These are phyloP conservation scores for Taphrina pruni DNA, from an alignment of 1,139 yeast genomes.

Conservation along the genomic window DNA sequence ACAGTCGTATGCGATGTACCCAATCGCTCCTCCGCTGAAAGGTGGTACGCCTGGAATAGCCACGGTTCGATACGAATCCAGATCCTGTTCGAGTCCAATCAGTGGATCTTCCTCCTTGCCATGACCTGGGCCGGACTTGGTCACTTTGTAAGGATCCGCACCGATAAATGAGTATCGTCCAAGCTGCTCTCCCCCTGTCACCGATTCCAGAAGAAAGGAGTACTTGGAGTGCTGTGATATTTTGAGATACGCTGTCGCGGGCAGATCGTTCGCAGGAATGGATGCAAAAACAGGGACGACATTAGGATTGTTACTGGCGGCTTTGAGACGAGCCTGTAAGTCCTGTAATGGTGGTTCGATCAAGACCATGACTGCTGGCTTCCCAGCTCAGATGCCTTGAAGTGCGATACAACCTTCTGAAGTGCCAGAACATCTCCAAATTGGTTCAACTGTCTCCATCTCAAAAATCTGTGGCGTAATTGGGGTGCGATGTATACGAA, in stretches of 20 bases:
- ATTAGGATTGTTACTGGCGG: conserved; percentile 53
- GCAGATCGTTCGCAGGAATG: conserved; percentile 75
- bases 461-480: not conserved
- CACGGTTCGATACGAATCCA: conserved; percentile 68
- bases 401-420: no score
- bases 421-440: not conserved
- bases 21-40: conserved; percentile 94
- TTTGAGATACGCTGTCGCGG: conserved; percentile 87
- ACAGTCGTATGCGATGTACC: conserved; percentile 94
- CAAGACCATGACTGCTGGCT: conserved; percentile 16
- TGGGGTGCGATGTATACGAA: conserved; percentile 1
- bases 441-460: not conserved
- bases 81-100: conserved; percentile 71
- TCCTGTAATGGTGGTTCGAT: conserved; percentile 69
- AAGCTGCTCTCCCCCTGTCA: conserved; percentile 84
- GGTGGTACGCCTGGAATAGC: conserved; percentile 77
- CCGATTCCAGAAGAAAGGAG: conserved; percentile 85
- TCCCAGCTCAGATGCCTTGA: not conserved
- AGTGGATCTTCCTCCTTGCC: conserved; percentile 79
- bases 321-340: conserved; percentile 57
- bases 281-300: conserved; percentile 80
- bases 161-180: conserved; percentile 93
- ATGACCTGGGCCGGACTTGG: conserved; percentile 72
- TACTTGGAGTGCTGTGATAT: conserved; percentile 61
- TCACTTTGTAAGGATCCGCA: conserved; percentile 75